phyloP scores from a whole-genome alignment of 1,284 basidiomycete genomes.

The Sporisorium graminicola region DNA sequence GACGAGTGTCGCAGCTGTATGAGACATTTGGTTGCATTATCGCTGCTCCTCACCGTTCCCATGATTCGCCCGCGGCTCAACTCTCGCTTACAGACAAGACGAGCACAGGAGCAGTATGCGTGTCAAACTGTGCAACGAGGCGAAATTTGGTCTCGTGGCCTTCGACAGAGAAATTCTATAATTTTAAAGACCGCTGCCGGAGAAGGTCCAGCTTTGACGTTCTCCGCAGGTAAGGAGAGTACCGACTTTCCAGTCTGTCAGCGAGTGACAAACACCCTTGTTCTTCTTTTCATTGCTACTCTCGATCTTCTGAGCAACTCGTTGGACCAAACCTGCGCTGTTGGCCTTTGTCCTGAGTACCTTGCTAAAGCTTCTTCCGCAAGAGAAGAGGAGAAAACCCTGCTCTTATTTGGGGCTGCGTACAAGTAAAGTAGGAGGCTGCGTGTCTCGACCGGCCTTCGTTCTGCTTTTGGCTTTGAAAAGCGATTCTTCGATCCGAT shows the following conservation, averaged over 20 bases:
- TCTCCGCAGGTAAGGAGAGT: constrained; percentile 9
- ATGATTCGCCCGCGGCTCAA: background rate
- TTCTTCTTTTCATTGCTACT: background rate
- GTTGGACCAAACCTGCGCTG: too few relatives aligned
- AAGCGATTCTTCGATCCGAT: background rate
- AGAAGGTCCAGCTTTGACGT: background rate
- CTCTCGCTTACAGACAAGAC: constrained; percentile 4
- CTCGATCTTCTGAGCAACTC: background rate
- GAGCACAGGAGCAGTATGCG: background rate
- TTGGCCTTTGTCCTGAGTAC: too few relatives aligned
- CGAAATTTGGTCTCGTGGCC: constrained; percentile 5
- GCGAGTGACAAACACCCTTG: background rate
- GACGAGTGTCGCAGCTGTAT: background rate
- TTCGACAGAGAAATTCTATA: constrained; percentile 13
- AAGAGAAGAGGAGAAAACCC: background rate
- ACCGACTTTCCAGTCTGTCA: background rate
- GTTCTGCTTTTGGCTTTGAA: background rate
- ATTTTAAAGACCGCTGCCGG: constrained; percentile 25
- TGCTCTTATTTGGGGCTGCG: background rate
- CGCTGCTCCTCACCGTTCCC: background rate
- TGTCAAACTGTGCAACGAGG: background rate
- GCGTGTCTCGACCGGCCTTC: constrained; percentile 3
- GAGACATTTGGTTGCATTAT: background rate
- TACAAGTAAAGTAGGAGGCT: too few relatives aligned
- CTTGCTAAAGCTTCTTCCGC: too few relatives aligned